phyloP scores from a whole-genome alignment of 2,329 filamentous ascomycete genomes.

The Alternaria sp. region DNA sequence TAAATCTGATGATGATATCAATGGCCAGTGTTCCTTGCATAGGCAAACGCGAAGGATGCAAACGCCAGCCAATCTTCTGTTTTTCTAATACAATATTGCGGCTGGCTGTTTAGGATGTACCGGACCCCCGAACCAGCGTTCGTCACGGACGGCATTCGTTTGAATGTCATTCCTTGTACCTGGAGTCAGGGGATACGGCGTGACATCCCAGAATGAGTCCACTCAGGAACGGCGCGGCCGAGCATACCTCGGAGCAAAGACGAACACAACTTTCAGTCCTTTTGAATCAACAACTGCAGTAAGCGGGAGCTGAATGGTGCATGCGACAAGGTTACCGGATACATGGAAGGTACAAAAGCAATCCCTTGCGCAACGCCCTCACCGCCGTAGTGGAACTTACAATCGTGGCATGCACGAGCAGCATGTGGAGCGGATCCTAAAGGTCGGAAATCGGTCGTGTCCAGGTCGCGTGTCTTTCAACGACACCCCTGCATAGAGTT shows the following conservation, averaged over 20 bases:
- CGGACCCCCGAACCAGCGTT: background rate
- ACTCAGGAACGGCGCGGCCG: background rate
- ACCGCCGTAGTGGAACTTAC: background rate
- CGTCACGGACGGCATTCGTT: background rate
- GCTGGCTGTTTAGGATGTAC: background rate
- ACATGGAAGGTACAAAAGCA: background rate
- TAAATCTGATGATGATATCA: background rate
- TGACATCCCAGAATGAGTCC: background rate
- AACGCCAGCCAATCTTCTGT: background rate
- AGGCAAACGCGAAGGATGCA: background rate
- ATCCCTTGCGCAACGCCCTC: background rate
- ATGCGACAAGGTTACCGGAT: background rate
- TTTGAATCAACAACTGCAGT: background rate
- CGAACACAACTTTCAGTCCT: background rate
- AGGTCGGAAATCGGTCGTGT: background rate
- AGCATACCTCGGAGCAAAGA: background rate
- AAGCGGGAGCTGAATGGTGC: background rate
- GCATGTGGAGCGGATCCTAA: constrained; percentile 5
- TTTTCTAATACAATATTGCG: background rate
- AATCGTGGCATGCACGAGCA: background rate
- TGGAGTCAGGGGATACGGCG: constrained; percentile 1
- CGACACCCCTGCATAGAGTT: constrained; percentile 2
- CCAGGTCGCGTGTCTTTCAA: background rate
- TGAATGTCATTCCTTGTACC: background rate
- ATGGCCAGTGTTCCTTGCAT: background rate